Evolutionary conservation across 2,329 filamentous ascomycete species (phyloP).

Genomic region (Nothopassalora personata): DNA sequence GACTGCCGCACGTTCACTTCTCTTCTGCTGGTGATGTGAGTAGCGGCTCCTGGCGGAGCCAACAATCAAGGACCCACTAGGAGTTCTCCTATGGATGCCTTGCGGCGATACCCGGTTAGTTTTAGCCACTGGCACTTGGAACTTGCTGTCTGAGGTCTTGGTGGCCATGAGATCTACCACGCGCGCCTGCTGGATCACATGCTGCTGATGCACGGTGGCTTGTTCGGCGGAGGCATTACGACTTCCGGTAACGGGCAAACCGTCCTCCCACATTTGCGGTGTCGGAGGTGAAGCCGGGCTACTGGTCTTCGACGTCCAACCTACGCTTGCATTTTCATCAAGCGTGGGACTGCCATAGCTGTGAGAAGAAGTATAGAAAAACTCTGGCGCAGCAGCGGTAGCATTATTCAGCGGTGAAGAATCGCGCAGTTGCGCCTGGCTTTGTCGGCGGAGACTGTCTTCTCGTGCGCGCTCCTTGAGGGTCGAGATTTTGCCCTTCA

Average conservation of each 20-base stretch:
- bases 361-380: constrained; percentile 25
- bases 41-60: constrained; percentile 23
- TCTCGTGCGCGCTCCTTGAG: constrained; percentile 72
- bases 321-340: constrained; percentile 23
- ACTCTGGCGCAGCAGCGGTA: constrained; percentile 23
- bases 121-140: constrained; percentile 7
- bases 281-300: constrained; percentile 5
- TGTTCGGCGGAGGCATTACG: constrained; percentile 28
- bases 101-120: neutral
- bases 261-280: constrained; percentile 10
- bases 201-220: constrained; percentile 3
- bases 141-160: constrained; percentile 14
- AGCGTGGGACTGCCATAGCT: constrained; percentile 15
- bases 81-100: constrained; percentile 21
- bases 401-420: constrained; percentile 76
- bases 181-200: constrained; percentile 10
- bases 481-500: constrained; percentile 78
- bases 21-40: constrained; percentile 23
- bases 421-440: constrained; percentile 63
- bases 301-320: constrained; percentile 15
- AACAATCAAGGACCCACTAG: constrained; percentile 24
- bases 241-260: constrained; percentile 11
- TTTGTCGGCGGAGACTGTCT: constrained; percentile 72
- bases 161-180: constrained; percentile 10
- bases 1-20: constrained; percentile 12